Percentiles rank a stretch among this genome's conserved stretches.
Conservation (phyloP, 768 basidiomycete genomes). For the Amyloporia xantha region DNA sequence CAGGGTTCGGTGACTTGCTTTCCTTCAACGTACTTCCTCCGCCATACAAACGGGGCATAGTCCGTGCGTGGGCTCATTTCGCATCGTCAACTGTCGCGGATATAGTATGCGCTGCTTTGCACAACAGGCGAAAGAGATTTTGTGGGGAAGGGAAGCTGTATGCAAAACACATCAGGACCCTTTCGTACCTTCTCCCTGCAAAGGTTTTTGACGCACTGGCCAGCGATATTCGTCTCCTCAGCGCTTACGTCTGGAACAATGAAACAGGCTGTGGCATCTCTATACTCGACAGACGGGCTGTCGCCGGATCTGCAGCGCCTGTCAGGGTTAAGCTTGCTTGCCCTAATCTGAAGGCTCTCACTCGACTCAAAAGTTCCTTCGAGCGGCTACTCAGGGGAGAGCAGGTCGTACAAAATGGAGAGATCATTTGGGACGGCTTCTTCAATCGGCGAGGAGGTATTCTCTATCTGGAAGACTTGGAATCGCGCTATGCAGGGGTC, state of each 20-base stretch:
- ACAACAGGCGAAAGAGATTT: conserved; percentile 39
- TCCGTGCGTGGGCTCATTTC: conserved; percentile 54
- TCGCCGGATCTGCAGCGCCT: conserved; percentile 6
- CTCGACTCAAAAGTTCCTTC: conserved; percentile 50
- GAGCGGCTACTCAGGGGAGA: conserved; percentile 62
- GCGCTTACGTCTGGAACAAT: conserved; percentile 27
- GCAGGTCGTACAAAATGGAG: conserved; percentile 42
- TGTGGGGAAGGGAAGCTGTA: conserved; percentile 40
- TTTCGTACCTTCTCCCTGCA: conserved; percentile 38
- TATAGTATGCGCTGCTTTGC: conserved; percentile 39
- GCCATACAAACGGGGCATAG: conserved; percentile 42
- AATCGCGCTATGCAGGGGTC: conserved; percentile 32
- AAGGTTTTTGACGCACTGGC: conserved; percentile 34
- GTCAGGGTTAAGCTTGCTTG: conserved; percentile 44
- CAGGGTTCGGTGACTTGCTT: conserved; percentile 30
- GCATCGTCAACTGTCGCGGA: conserved; percentile 44
- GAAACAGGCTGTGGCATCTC: conserved; percentile 24
- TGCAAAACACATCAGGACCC: conserved; percentile 47
- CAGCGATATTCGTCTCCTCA: conserved; percentile 41
- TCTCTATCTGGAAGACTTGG: conserved; percentile 39
- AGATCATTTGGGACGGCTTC: conserved; percentile 60
- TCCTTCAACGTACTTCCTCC: conserved; percentile 42
- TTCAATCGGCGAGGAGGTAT: conserved; percentile 39
- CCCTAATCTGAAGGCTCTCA: conserved; percentile 42
- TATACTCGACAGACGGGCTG: conserved; percentile 9